Percentiles rank a stretch among this genome's conserved stretches.
These are phyloP conservation scores for Saccharomycopsis fibuligera DNA, from an alignment of 805 yeast genomes.

Conservation along the genomic window DNA sequence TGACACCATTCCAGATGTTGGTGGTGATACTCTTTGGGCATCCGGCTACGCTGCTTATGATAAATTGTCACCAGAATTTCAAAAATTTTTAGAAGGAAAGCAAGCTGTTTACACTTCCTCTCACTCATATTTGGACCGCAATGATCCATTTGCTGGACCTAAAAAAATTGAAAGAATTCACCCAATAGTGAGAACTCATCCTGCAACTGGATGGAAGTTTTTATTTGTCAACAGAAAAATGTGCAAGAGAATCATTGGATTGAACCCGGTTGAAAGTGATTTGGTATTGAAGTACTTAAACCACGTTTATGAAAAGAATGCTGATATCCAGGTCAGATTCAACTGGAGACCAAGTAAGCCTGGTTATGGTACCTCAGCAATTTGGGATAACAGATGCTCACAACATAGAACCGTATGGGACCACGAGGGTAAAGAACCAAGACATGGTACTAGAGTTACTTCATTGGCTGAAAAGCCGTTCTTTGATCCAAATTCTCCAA, in stretches of 20 bases:
- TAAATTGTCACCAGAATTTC: constrained; percentile 43
- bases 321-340: constrained; percentile 49
- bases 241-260: constrained; percentile 47
- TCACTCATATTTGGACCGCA: constrained; percentile 37
- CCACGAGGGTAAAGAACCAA: constrained; percentile 37
- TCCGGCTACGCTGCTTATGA: constrained; percentile 49
- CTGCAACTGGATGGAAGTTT: constrained; percentile 59
- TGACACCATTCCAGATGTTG: constrained; percentile 43
- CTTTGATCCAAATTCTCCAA: constrained; percentile 43
- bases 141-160: constrained; percentile 42
- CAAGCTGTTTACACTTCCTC: constrained; percentile 37
- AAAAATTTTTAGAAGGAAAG: constrained; percentile 39
- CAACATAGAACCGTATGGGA: constrained; percentile 39
- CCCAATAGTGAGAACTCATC: constrained; percentile 58
- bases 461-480: constrained; percentile 49
- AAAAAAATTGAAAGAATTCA: constrained; percentile 48
- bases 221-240: constrained; percentile 46
- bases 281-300: constrained; percentile 41
- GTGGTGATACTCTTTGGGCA: constrained; percentile 55
- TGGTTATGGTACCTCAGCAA: constrained; percentile 44
- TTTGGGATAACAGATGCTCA: constrained; percentile 56
- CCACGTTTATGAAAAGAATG: constrained; percentile 41
- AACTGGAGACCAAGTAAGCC: constrained; percentile 41
- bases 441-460: constrained; percentile 49
- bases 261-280: constrained; percentile 45